Percentiles rank a stretch among this genome's conserved stretches.
Conservation (phyloP, 2,329 filamentous ascomycete genomes). For the Epichloe sylvatica region DNA sequence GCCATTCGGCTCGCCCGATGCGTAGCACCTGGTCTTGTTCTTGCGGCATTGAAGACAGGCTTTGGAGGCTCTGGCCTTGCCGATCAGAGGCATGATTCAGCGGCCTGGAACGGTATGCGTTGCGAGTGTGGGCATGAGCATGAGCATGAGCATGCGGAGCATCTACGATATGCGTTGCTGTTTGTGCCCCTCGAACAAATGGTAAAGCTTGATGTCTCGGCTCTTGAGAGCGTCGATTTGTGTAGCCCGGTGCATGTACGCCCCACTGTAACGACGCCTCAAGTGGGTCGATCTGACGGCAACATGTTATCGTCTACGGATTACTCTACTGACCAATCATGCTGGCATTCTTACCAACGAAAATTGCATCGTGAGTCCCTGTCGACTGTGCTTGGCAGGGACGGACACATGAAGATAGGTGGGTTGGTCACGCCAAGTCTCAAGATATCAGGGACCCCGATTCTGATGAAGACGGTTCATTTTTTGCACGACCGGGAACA, state of each 20-base stretch:
- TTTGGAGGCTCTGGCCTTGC: slow-evolving; percentile 13
- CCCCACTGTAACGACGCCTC: background rate
- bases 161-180: background rate
- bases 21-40: slow-evolving; percentile 15
- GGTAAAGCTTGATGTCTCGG: no score
- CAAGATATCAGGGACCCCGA: no score
- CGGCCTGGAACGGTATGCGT: background rate
- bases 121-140: background rate
- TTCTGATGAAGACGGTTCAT: no score
- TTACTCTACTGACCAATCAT: background rate
- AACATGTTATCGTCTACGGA: background rate
- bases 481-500: no score
- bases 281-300: background rate
- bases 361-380: no score
- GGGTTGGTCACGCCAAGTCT: no score
- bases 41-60: slow-evolving; percentile 14
- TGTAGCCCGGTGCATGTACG: no score
- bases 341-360: no score
- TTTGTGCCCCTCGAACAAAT: no score
- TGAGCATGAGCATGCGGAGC: background rate
- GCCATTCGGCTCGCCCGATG: slow-evolving; percentile 2
- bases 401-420: no score
- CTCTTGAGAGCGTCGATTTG: no score
- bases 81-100: slow-evolving; percentile 11
- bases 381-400: no score